Evolutionary conservation across 2,329 filamentous ascomycete genomes (phyloP).

Genomic region (Trichoderma sp.): DNA sequence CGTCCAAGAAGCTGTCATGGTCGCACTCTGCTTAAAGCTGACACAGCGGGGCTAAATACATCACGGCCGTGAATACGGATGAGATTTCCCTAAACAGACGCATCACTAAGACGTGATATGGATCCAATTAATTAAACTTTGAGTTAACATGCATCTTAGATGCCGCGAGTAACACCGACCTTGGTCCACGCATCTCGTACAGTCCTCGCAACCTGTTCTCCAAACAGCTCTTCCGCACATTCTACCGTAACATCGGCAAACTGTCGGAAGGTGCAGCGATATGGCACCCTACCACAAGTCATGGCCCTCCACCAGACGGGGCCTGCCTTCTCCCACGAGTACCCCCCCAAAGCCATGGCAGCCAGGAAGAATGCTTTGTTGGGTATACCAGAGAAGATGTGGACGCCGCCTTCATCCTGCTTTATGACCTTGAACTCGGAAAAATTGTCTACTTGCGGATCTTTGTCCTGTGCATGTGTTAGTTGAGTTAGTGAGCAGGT

Average conservation of each 20-base stretch:
- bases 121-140: background rate
- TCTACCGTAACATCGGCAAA: background rate
- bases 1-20: background rate
- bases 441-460: slow-evolving; percentile 51
- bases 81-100: background rate
- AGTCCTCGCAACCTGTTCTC: background rate
- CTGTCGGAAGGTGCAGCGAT: background rate
- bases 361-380: slow-evolving; percentile 55
- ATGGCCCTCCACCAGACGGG: background rate
- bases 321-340: background rate
- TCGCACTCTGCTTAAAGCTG: background rate
- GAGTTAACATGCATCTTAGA: background rate
- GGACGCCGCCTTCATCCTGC: slow-evolving; percentile 51
- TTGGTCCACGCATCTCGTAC: background rate
- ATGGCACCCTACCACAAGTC: background rate
- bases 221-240: background rate
- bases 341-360: background rate
- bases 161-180: background rate
- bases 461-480: slow-evolving; percentile 41
- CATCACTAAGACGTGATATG: background rate
- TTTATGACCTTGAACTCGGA: slow-evolving; percentile 37
- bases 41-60: no score
- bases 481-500: background rate
- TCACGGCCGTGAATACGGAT: no score
- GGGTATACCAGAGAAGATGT: slow-evolving; percentile 55